Conservation (phyloP, 2,329 filamentous ascomycete species). For the Diplodia seriata region DNA sequence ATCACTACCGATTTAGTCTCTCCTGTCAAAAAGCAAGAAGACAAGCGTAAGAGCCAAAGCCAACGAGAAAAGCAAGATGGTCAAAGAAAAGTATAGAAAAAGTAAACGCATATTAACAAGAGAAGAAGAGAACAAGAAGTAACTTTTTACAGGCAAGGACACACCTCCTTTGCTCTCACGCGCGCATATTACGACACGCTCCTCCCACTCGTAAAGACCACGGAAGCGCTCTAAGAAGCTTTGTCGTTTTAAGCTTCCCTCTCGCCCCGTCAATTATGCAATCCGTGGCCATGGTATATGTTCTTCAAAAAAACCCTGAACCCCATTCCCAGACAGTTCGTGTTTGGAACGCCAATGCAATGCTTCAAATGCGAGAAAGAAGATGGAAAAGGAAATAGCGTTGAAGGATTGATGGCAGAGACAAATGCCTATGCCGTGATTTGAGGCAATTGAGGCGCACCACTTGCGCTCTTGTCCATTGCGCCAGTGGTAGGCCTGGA, state of each 20-base stretch:
- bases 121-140: not conserved
- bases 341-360: conserved; percentile 24
- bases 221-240: not conserved
- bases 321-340: conserved; percentile 14
- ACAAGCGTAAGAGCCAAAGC: not conserved
- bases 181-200: not conserved
- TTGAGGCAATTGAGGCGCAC: conserved; percentile 13
- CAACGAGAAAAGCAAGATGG: not conserved
- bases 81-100: not conserved
- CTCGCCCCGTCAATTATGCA: conserved; percentile 7
- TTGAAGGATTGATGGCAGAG: not conserved
- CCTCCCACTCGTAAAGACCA: not conserved
- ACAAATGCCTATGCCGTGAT: not conserved
- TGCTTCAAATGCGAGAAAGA: conserved; percentile 7
- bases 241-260: not conserved
- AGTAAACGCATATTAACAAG: conserved; percentile 15
- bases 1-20: conserved; percentile 17
- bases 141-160: not conserved
- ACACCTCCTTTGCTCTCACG: conserved; percentile 19
- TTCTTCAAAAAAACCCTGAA: not conserved
- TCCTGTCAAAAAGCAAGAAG: not conserved
- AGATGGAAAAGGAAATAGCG: not conserved
- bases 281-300: conserved; percentile 5
- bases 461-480: not conserved
- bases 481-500: conserved; percentile 2